Evolutionary conservation across 345 rosid genomes (phyloP).

Genomic region (Salix arbutifolia): DNA sequence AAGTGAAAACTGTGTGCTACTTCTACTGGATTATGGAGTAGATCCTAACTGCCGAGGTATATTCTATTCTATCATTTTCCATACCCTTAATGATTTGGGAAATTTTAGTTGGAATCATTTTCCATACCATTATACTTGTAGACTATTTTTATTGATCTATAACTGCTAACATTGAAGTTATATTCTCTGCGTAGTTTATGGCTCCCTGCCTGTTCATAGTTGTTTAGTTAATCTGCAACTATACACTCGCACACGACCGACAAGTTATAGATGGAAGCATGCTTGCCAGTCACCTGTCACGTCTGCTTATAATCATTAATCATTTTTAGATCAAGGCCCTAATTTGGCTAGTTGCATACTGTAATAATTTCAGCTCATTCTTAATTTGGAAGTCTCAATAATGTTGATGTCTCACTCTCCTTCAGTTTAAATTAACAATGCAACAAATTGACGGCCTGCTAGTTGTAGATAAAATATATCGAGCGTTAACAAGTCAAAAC

Average conservation of each 20-base stretch:
- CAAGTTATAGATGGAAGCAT: background rate
- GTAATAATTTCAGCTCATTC: constrained; percentile 4
- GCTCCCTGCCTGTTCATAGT: background rate
- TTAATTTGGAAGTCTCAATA: constrained; percentile 7
- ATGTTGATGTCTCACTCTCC: constrained; percentile 15
- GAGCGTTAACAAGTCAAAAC: background rate
- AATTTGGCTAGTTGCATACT: background rate
- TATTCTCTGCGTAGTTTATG: background rate
- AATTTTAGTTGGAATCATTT: background rate
- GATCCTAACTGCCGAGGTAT: constrained; percentile 73
- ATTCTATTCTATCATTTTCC: background rate
- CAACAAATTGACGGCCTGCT: background rate
- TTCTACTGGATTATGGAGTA: constrained; percentile 60
- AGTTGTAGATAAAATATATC: background rate
- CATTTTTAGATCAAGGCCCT: background rate
- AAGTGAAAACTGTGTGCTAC: constrained; percentile 61
- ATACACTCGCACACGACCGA: background rate
- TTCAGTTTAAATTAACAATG: background rate
- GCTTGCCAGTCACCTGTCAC: constrained; percentile 6
- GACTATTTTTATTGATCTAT: background rate
- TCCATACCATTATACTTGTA: background rate
- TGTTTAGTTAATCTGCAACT: background rate
- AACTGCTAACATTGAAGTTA: background rate
- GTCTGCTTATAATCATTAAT: background rate
- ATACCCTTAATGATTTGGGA: background rate